A percentile compares a stretch with the other conserved stretches of the same genome.
phyloP scores from a whole-genome alignment of 768 basidiomycete species.

The Boletus barrowsii region DNA sequence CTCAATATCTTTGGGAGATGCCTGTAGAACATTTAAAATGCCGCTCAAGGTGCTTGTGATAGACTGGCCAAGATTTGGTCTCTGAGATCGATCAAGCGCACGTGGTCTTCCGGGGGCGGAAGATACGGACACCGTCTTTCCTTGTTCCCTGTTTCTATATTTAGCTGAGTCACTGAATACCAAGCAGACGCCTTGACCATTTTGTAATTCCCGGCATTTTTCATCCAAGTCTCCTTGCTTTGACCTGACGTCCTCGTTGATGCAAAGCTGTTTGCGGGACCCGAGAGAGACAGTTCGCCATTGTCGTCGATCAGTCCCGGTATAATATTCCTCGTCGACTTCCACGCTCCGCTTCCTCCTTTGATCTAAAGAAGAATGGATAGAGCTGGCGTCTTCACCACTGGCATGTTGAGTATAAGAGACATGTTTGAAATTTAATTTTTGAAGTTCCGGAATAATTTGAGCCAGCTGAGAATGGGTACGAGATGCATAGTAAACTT shows the following conservation, averaged over 20 bases:
- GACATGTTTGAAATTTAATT: constrained; percentile 52
- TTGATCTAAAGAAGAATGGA: constrained; percentile 1
- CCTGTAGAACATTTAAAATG: constrained; percentile 42
- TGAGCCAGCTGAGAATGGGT: constrained; percentile 97
- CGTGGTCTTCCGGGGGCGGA: constrained; percentile 67
- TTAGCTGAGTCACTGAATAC: constrained; percentile 1
- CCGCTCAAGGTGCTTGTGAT: neutral
- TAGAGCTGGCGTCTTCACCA: neutral
- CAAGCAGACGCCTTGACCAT: constrained; percentile 40
- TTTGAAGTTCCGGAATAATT: constrained; percentile 78
- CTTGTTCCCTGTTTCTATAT: constrained; percentile 46
- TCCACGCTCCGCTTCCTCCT: constrained; percentile 21
- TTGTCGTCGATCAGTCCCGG: constrained; percentile 25
- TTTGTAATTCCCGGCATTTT: constrained; percentile 76
- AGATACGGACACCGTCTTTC: constrained; percentile 74
- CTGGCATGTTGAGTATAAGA: constrained; percentile 13
- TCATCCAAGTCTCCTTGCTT: constrained; percentile 77
- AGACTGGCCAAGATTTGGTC: constrained; percentile 74
- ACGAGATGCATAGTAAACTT: constrained; percentile 91
- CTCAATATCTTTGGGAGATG: constrained; percentile 90
- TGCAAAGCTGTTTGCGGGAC: constrained; percentile 88
- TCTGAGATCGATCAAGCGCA: constrained; percentile 72
- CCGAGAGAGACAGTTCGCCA: constrained; percentile 80
- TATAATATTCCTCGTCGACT: constrained; percentile 19
- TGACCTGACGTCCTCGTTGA: constrained; percentile 73